These are phyloP conservation scores for Candida saitoana DNA, from an alignment of 805 yeast species.

Conservation along the genomic window DNA sequence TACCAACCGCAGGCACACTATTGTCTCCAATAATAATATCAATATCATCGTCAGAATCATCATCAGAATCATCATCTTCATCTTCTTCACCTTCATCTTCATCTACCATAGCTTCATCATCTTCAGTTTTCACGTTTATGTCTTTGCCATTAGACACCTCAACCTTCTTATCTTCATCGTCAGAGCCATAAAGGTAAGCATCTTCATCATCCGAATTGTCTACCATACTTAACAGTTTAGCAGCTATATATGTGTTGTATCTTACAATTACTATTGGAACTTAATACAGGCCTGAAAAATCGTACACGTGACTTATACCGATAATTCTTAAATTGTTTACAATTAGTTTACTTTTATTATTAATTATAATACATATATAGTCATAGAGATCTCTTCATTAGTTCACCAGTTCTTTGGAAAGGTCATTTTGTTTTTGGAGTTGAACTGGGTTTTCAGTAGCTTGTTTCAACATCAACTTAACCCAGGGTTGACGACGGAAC, in stretches of 20 bases:
- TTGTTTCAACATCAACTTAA: slow-evolving; percentile 39
- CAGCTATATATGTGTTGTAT: not conserved
- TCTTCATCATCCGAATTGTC: slow-evolving; percentile 49
- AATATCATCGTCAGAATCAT: slow-evolving; percentile 61
- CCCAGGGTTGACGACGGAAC: slow-evolving; percentile 61
- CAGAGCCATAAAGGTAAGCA: slow-evolving; percentile 63
- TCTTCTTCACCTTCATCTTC: slow-evolving; percentile 41
- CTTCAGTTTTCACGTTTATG: slow-evolving; percentile 21
- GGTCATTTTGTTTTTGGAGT: too few relatives aligned
- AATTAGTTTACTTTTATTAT: too few relatives aligned
- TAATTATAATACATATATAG: slow-evolving; percentile 12
- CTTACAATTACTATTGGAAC: not conserved
- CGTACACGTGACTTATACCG: not conserved
- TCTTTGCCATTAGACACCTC: slow-evolving; percentile 16
- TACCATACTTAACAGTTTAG: too few relatives aligned
- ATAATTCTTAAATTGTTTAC: not conserved
- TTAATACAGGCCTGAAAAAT: not conserved
- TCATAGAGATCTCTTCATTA: slow-evolving; percentile 28
- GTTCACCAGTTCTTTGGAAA: too few relatives aligned
- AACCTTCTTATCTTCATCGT: slow-evolving; percentile 28
- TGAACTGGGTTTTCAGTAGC: not conserved
- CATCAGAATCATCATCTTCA: slow-evolving; percentile 44
- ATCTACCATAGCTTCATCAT: slow-evolving; percentile 19
- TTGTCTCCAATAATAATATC: slow-evolving; percentile 70
- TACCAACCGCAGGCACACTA: slow-evolving; percentile 19